Evolutionary conservation across 495 filamentous ascomycete genomes (phyloP).

Genomic region (Penicillium simplicissimum): DNA sequence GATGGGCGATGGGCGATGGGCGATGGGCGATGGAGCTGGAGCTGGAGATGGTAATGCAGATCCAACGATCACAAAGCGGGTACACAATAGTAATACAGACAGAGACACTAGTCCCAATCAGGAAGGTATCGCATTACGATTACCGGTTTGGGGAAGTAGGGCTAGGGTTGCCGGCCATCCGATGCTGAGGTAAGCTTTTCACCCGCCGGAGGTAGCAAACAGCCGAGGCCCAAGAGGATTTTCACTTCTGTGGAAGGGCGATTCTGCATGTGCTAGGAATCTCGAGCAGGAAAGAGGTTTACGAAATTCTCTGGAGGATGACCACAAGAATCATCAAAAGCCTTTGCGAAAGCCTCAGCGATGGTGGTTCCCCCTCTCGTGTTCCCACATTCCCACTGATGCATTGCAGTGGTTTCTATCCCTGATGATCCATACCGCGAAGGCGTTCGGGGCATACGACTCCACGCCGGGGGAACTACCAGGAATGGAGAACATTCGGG

Average conservation of each 20-base stretch:
- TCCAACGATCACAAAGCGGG: background rate
- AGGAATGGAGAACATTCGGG: background rate
- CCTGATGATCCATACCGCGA: background rate
- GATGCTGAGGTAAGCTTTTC: background rate
- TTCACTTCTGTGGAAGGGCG: background rate
- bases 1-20: too few species aligned
- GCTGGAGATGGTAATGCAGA: too few species aligned
- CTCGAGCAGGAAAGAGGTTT: too few species aligned
- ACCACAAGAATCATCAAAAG: background rate
- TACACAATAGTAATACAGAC: too few species aligned
- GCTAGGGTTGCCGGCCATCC: background rate
- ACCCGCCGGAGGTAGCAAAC: too few species aligned
- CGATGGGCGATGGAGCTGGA: too few species aligned
- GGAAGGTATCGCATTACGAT: background rate
- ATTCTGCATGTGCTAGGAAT: background rate
- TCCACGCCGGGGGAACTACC: slow-evolving; percentile 1
- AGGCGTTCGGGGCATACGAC: background rate
- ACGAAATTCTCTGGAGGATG: too few species aligned
- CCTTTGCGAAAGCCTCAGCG: background rate
- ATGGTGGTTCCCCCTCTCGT: background rate
- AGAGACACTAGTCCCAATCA: background rate
- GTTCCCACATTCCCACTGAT: background rate
- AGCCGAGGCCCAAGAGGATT: background rate
- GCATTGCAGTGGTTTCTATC: background rate
- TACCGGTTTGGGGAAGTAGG: background rate